phyloP scores from a whole-genome alignment of 768 basidiomycete species.

The Auricularia auricula-judae region DNA sequence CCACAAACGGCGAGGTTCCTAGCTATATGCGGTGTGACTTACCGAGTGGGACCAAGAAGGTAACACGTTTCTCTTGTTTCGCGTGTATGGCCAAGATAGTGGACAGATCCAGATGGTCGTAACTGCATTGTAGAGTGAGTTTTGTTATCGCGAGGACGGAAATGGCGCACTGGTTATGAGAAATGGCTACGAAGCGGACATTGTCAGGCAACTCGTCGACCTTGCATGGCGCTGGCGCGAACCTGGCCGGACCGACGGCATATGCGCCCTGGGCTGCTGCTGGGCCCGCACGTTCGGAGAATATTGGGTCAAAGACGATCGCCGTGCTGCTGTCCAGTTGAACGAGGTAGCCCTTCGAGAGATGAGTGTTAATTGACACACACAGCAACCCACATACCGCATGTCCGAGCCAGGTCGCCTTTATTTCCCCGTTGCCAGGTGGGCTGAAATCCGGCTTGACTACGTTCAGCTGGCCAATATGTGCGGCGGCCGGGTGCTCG shows the following conservation, averaged over 20 bases:
- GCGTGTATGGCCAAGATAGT: slow-evolving; percentile 20
- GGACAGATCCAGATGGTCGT: slow-evolving; percentile 31
- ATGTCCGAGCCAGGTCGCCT: slow-evolving; percentile 29
- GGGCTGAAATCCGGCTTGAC: slow-evolving; percentile 18
- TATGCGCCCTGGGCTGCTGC: slow-evolving; percentile 16
- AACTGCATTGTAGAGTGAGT: slow-evolving; percentile 14
- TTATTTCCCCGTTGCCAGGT: slow-evolving; percentile 8
- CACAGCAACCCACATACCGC: slow-evolving; percentile 17
- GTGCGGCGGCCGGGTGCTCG: slow-evolving; percentile 2
- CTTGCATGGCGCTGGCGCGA: slow-evolving; percentile 24
- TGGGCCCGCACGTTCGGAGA: slow-evolving; percentile 23
- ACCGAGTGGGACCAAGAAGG: slow-evolving; percentile 30
- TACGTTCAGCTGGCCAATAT: slow-evolving; percentile 11
- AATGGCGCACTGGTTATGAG: slow-evolving; percentile 31
- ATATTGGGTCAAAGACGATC: slow-evolving; percentile 32
- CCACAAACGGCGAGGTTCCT: too few species aligned
- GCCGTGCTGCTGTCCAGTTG: slow-evolving; percentile 17
- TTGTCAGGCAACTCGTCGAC: slow-evolving; percentile 26
- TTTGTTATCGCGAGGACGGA: too few species aligned
- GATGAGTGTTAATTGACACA: background rate
- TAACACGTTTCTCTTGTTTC: slow-evolving; percentile 12
- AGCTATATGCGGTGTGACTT: too few species aligned
- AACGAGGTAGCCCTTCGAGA: slow-evolving; percentile 18
- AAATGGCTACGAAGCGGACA: slow-evolving; percentile 27
- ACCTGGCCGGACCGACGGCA: slow-evolving; percentile 19